phyloP scores from a whole-genome alignment of 2,329 filamentous ascomycete species.

The Trichoderma aggressivum region DNA sequence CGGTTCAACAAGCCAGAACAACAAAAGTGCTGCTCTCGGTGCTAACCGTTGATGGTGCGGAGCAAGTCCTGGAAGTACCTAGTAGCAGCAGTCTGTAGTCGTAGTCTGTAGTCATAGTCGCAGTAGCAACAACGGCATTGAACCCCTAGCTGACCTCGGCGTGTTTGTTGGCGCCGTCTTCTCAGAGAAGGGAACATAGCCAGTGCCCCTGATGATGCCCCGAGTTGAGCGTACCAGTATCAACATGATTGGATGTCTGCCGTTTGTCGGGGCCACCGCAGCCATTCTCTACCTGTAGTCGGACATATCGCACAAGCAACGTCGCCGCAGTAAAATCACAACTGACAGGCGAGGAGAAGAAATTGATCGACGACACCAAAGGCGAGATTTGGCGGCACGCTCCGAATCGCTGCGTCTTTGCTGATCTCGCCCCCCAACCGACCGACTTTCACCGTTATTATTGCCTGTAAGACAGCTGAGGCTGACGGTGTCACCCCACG shows the following conservation, averaged over 20 bases:
- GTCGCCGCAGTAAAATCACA: not conserved
- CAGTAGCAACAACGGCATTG: not conserved
- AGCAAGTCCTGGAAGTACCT: not conserved
- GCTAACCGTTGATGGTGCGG: not conserved
- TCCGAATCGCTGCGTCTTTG: constrained; percentile 17
- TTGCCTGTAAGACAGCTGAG: not conserved
- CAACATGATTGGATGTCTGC: not conserved
- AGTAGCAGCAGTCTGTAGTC: not conserved
- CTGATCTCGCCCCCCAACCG: constrained; percentile 2
- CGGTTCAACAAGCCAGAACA: not conserved
- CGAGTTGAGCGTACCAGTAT: not conserved
- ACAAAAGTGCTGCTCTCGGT: not conserved
- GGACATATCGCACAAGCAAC: not conserved
- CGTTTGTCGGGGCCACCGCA: not conserved
- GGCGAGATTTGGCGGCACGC: constrained; percentile 12
- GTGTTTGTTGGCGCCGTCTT: not conserved
- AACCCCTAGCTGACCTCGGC: not conserved
- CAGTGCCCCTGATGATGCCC: not conserved
- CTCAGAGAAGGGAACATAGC: not conserved
- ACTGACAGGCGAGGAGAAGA: not conserved
- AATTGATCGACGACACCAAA: constrained; percentile 10
- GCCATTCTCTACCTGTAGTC: not conserved
- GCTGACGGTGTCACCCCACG: constrained; percentile 9
- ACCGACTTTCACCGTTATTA: constrained; percentile 5
- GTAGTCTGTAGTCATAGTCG: not conserved